Evolutionary conservation across 345 rosid genomes (phyloP).

Genomic region (Mallotus nudiflorus): DNA sequence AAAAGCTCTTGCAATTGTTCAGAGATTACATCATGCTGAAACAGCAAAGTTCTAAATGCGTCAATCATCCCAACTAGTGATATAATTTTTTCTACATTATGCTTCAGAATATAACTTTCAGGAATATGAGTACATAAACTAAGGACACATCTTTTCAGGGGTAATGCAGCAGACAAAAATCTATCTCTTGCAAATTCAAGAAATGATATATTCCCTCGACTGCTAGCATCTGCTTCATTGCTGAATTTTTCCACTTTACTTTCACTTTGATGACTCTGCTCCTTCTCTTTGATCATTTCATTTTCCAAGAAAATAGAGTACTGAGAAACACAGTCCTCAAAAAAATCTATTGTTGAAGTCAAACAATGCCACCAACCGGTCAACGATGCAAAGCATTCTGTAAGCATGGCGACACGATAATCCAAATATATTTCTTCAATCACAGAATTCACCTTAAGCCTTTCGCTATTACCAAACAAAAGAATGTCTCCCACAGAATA

Average conservation of each 20-base stretch:
- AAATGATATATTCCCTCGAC: slow-evolving; percentile 22
- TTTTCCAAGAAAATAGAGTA: slow-evolving; percentile 31
- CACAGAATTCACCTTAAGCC: slow-evolving; percentile 33
- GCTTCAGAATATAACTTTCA: slow-evolving; percentile 16
- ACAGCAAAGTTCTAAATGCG: slow-evolving; percentile 23
- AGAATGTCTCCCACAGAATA: slow-evolving; percentile 36
- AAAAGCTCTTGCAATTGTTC: slow-evolving; percentile 27
- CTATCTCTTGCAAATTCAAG: slow-evolving; percentile 25
- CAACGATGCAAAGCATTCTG: slow-evolving; percentile 25
- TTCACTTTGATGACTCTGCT: slow-evolving; percentile 10
- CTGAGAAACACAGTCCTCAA: slow-evolving; percentile 27
- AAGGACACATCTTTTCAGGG: slow-evolving; percentile 25
- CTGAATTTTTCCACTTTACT: not conserved
- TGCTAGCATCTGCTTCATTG: not conserved
- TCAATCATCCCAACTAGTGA: slow-evolving; percentile 25
- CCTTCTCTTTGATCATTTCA: slow-evolving; percentile 12
- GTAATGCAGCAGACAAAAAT: slow-evolving; percentile 5
- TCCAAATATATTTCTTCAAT: slow-evolving; percentile 43
- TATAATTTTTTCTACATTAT: slow-evolving; percentile 13
- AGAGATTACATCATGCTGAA: slow-evolving; percentile 21
- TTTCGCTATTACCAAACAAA: slow-evolving; percentile 43
- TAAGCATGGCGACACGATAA: slow-evolving; percentile 37
- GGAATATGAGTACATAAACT: slow-evolving; percentile 38
- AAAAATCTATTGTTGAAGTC: slow-evolving; percentile 26
- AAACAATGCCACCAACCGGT: slow-evolving; percentile 33